Evolutionary conservation across 257 asterid species (phyloP).

Genomic region (Haberlea rhodopensis): DNA sequence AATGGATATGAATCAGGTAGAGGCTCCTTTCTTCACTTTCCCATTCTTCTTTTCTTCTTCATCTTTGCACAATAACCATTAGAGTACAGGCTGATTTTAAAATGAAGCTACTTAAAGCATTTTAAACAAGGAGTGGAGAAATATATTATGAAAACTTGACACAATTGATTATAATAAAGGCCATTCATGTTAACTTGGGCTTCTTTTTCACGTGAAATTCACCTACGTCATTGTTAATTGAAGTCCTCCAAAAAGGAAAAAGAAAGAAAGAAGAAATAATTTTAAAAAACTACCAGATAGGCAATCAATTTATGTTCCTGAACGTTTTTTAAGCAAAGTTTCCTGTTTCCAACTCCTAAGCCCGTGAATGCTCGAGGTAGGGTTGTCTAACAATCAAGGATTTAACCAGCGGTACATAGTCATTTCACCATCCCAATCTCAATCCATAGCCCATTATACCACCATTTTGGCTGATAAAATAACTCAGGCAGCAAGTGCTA

Average conservation of each 20-base stretch:
- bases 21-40: slow-evolving; percentile 1
- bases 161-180: slow-evolving; percentile 2
- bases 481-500: background rate
- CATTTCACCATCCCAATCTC: background rate
- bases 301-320: too few relatives aligned
- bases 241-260: too few relatives aligned
- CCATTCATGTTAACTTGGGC: too few relatives aligned
- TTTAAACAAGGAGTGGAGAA: background rate
- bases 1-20: background rate
- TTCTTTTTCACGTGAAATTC: too few relatives aligned
- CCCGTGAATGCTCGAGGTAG: background rate
- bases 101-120: slow-evolving; percentile 17
- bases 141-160: background rate
- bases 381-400: background rate
- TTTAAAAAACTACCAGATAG: too few relatives aligned
- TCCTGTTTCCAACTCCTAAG: too few relatives aligned
- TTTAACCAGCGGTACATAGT: too few relatives aligned
- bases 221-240: too few relatives aligned
- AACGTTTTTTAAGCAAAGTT: too few relatives aligned
- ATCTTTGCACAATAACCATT: background rate
- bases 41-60: slow-evolving; percentile 3
- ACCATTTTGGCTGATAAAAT: background rate
- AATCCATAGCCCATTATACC: background rate
- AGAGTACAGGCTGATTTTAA: background rate
- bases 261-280: too few relatives aligned